These are phyloP conservation scores for Trifolium subterraneum DNA, from an alignment of 306 rosid species.

Conservation along the genomic window DNA sequence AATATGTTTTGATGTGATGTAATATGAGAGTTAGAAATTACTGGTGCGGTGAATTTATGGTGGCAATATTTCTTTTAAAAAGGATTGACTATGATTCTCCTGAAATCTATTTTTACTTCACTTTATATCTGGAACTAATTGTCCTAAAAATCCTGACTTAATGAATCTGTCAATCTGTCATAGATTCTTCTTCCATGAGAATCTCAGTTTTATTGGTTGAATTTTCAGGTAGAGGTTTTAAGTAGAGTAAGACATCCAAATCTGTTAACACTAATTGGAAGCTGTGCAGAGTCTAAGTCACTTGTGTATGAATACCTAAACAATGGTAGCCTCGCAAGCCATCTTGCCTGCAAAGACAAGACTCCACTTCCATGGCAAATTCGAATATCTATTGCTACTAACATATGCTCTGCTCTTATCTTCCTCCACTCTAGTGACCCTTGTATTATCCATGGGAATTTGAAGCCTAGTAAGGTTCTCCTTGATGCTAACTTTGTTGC, in stretches of 20 bases:
- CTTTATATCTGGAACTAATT: conserved; percentile 28
- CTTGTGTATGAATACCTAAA: conserved; percentile 79
- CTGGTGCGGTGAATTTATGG: not conserved
- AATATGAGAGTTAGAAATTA: conserved; percentile 26
- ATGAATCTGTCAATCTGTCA: conserved; percentile 23
- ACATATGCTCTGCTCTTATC: conserved; percentile 82
- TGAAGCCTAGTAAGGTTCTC: conserved; percentile 85
- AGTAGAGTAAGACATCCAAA: conserved; percentile 88
- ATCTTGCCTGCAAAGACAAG: conserved; percentile 60
- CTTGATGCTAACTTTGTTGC: conserved; percentile 80
- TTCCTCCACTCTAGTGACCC: conserved; percentile 83
- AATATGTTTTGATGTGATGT: conserved; percentile 20
- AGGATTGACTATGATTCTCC: conserved; percentile 15
- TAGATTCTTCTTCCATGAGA: conserved; percentile 27
- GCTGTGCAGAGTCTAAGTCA: conserved; percentile 79
- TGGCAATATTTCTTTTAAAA: not conserved
- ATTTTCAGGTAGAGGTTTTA: conserved; percentile 83
- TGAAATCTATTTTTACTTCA: conserved; percentile 15
- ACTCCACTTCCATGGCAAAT: conserved; percentile 84
- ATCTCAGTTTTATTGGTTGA: conserved; percentile 38
- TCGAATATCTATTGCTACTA: conserved; percentile 70
- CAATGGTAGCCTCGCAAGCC: conserved; percentile 84
- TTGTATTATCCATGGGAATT: conserved; percentile 76
- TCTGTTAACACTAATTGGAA: conserved; percentile 72
- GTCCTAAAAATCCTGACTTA: conserved; percentile 18